Conservation (phyloP, 768 basidiomycete genomes). For the Hydnum rufescens region DNA sequence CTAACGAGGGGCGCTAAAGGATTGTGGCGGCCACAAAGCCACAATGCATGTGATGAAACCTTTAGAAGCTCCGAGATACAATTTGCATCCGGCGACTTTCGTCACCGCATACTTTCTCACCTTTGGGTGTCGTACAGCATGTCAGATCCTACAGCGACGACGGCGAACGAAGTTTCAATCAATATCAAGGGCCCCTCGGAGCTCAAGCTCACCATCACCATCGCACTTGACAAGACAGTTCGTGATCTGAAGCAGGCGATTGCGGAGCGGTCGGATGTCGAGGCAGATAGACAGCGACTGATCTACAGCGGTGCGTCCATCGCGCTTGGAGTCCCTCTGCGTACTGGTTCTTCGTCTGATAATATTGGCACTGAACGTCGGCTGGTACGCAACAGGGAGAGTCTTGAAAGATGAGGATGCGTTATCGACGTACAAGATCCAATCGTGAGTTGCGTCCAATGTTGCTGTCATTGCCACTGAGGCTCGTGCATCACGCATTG, state of each 20-base stretch:
- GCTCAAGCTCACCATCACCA: slow-evolving; percentile 76
- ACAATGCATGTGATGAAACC: no score
- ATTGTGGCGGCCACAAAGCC: no score
- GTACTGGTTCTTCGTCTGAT: neutral
- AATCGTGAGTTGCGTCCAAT: slow-evolving; percentile 27
- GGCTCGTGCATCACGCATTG: neutral
- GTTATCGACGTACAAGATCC: slow-evolving; percentile 76
- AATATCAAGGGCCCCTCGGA: slow-evolving; percentile 50
- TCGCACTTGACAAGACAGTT: slow-evolving; percentile 67
- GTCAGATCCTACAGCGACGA: neutral
- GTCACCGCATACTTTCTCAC: no score
- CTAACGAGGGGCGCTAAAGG: no score
- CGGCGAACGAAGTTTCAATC: slow-evolving; percentile 8
- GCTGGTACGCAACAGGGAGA: slow-evolving; percentile 26
- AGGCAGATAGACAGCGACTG: slow-evolving; percentile 69
- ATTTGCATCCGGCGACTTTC: no score
- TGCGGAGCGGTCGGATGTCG: slow-evolving; percentile 66
- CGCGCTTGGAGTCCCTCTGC: neutral
- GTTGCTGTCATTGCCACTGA: neutral
- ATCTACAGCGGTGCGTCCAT: slow-evolving; percentile 66
- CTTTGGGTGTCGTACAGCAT: neutral
- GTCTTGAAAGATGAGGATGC: slow-evolving; percentile 75
- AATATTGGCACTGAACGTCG: neutral
- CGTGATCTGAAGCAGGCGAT: slow-evolving; percentile 80
- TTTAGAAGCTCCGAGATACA: no score